Evolutionary conservation across 2,329 filamentous ascomycete species (phyloP).

Genomic region (Trichocomaceae sp.): DNA sequence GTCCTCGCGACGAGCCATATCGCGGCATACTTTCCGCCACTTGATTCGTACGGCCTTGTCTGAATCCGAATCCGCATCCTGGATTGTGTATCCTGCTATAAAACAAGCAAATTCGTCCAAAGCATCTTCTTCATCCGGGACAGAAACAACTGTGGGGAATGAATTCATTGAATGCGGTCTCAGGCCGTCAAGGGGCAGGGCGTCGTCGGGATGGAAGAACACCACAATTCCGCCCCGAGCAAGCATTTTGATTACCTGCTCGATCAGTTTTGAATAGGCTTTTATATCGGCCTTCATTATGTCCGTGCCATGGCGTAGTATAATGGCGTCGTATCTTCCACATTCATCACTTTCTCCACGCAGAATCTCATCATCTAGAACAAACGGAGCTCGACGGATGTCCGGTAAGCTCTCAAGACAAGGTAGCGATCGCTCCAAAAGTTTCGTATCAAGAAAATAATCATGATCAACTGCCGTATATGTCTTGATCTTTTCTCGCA

Average conservation of each 20-base stretch:
- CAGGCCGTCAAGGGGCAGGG: conserved; percentile 43
- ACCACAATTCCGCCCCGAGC: conserved; percentile 39
- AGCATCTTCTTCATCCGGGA: conserved; percentile 41
- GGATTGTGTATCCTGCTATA: conserved; percentile 42
- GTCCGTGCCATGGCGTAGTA: conserved; percentile 62
- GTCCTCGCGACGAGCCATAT: conserved; percentile 37
- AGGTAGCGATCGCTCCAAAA: too few species aligned
- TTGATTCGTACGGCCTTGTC: conserved; percentile 28
- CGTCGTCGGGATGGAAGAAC: conserved; percentile 49
- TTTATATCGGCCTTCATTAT: conserved; percentile 49
- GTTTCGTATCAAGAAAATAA: too few species aligned
- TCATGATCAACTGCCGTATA: too few species aligned
- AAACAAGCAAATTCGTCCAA: conserved; percentile 51
- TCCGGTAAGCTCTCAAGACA: not conserved
- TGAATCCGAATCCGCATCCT: conserved; percentile 23
- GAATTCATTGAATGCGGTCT: conserved; percentile 43
- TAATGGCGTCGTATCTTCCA: conserved; percentile 48
- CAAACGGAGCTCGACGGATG: not conserved
- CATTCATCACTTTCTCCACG: conserved; percentile 13
- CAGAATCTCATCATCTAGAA: conserved; percentile 14
- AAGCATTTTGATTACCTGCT: conserved; percentile 46
- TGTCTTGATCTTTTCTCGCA: too few species aligned
- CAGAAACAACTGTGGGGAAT: conserved; percentile 39
- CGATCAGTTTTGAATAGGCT: conserved; percentile 43
- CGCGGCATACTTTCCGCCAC: conserved; percentile 51